Conservation (phyloP, 2,329 filamentous ascomycete species). For the Exophiala spinifera region DNA sequence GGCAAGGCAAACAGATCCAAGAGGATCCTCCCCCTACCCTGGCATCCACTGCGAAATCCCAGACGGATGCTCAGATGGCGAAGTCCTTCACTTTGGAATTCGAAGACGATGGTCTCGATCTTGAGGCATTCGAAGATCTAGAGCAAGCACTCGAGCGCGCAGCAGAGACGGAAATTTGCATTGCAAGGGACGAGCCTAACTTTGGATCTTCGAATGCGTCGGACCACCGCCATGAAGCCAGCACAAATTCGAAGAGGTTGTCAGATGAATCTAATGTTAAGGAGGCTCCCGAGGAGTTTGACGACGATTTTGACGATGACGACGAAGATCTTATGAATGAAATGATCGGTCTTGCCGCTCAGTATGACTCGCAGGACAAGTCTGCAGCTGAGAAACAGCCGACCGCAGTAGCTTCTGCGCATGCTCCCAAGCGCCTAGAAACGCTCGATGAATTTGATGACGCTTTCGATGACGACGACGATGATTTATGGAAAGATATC, state of each 20-base stretch:
- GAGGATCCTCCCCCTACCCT: not conserved
- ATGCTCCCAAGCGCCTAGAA: conserved; percentile 14
- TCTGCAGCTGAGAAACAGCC: not conserved
- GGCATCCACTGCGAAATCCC: not conserved
- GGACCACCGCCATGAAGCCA: too few relatives aligned
- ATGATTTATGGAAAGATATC: conserved; percentile 70
- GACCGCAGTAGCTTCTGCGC: not conserved
- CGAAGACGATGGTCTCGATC: conserved; percentile 47
- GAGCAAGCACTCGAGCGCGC: conserved; percentile 27
- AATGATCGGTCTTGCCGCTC: conserved; percentile 28
- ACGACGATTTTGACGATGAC: conserved; percentile 32
- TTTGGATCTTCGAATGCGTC: too few relatives aligned
- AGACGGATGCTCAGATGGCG: not conserved
- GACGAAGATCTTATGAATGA: conserved; percentile 33
- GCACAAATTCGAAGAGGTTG: too few relatives aligned
- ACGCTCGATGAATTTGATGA: conserved; percentile 42
- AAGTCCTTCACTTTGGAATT: conserved; percentile 37
- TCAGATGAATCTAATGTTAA: too few relatives aligned
- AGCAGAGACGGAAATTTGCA: not conserved
- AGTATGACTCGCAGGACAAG: conserved; percentile 24
- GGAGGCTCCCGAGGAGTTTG: conserved; percentile 8
- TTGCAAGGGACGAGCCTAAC: too few relatives aligned
- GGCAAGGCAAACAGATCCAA: not conserved
- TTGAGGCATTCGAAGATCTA: conserved; percentile 43
- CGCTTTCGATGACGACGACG: conserved; percentile 62